Conservation (phyloP, 208 protist species). For the Leishmania braziliensis region DNA sequence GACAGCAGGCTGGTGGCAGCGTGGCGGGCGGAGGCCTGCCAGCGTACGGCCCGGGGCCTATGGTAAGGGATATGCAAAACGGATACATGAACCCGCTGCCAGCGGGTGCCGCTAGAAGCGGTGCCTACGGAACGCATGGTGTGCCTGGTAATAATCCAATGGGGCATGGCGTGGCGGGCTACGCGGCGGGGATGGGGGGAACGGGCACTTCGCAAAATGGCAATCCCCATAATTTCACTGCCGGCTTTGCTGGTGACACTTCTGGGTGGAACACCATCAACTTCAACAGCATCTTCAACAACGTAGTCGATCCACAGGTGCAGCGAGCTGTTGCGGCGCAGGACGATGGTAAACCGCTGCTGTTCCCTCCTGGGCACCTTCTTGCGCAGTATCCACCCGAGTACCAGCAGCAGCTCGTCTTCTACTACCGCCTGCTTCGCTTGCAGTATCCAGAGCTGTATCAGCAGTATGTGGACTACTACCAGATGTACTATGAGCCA, state of each 20-base stretch:
- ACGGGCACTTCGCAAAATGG: neutral
- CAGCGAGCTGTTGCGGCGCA: constrained; percentile 16
- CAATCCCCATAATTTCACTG: neutral
- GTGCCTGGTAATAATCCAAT: neutral
- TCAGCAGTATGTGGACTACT: constrained; percentile 61
- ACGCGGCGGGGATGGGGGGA: neutral
- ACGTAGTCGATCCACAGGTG: constrained; percentile 11
- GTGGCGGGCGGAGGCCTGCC: constrained; percentile 13
- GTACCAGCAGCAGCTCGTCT: constrained; percentile 52
- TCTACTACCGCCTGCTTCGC: constrained; percentile 52
- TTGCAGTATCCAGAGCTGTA: constrained; percentile 58
- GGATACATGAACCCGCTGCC: neutral
- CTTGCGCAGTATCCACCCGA: constrained; percentile 50
- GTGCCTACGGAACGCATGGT: neutral
- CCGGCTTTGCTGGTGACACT: neutral
- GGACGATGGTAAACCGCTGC: constrained; percentile 39
- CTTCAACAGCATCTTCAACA: constrained; percentile 30
- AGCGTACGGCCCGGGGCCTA: constrained; percentile 2
- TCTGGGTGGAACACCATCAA: constrained; percentile 27
- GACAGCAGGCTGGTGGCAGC: neutral
- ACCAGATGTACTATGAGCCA: constrained; percentile 50
- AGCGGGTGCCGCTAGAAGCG: neutral
- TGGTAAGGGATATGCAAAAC: constrained; percentile 15
- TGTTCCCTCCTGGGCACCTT: constrained; percentile 52
- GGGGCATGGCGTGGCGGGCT: constrained; percentile 8